Base-by-base conservation (phyloP, 768 basidiomycete genomes). In the Candolleomyces aberdarensis region DNA sequence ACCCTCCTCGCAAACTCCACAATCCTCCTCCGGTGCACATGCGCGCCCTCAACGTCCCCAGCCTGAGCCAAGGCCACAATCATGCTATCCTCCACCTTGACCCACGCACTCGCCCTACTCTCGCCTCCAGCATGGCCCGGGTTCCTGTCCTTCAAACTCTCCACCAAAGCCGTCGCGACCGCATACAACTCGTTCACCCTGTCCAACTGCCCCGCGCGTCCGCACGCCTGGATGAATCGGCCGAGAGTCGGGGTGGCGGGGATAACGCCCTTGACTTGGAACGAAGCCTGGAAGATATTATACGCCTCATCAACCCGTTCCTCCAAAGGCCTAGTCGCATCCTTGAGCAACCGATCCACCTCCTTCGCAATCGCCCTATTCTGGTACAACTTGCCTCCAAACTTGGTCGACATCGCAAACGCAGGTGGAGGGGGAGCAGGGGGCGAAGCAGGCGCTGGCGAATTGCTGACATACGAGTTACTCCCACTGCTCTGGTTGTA, bases 11-110 rank as follows among this genome's bases (percentile, higher is more conserved):
- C 91, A 19, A 88, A 83, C 56, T 89, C 83, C 19, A 96, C 77
- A 39, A 99, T 86, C 49, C 92, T 83, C 19, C 76, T 69, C 19
- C 95, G 86, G 72, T 98, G 92, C 5, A 87, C 77, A 70, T 92
- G 92, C 3, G 94, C 96, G 14, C 83, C 79, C 52, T 92, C 86
- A 59, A 92, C 75, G 59, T 92, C 84, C 0, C 94, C 94, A 0
- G 85, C 80, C 64, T 96, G 91, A 1, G 93, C 94, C 14, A 86
- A 79, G 0, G 89, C 93, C 59, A 92, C 85, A 63, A 98, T 80
- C 94, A 98, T 98, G 60, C 83, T 79, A 71, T 96, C 89, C 71
- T 98, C 96, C 47, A 98, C 76, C 29, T 73, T 67, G 70, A 86
- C 83, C 95, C 96, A 98, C 1, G 80, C 79, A 6, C 36, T 11